Base-by-base conservation (phyloP, 106 monocot genomes). In the Dendrobium catenatum region DNA sequence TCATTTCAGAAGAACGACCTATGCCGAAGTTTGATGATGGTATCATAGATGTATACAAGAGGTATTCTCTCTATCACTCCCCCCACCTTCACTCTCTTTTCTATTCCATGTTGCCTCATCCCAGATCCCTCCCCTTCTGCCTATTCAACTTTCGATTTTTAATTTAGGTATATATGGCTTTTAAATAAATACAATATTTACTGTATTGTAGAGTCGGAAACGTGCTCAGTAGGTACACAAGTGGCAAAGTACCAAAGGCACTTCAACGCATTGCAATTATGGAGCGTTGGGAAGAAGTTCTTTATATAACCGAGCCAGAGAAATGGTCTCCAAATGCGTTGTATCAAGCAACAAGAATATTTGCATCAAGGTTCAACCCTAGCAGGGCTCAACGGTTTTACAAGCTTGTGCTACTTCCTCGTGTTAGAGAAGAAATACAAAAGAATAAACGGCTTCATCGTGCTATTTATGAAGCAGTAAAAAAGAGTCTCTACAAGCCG, bases 321-420 rank as follows among this genome's bases (percentile, higher is more conserved):
- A 91, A 91, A 75, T 99, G 98, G 98, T 95, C 98, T 5, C 88
- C 98, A 26, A 93, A 89, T 88, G 98, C 98, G 15, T 91, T 99
- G 89, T 95, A 88, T 82, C 95, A 91, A 76, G 95, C 98, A 41
- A 99, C 98, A 47, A 85, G 87, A 70, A 91, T 99, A 79, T 99
- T 99, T 76, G 86, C 98, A 47, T 99, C 98, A 77, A 99, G 91
- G 77, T 81, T 93, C 81, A 82, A 77, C 67, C 82, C 73, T 8
- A 95, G 84, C 75, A 88, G 83, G 70, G 98, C 91, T 3, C 88
- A 88, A 41, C 79, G 81, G 13, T 99, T 99, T 79, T 99, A 93
- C 80, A 87, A 77, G 24, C 89, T 91, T 80, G 91, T 99, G 81
- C 80, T 99, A 27, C 89, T 99, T 19, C 92, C 91, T 49, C 90